Base-by-base conservation (phyloP, 2,329 filamentous ascomycete genomes). In the Teratosphaeria destructans region DNA sequence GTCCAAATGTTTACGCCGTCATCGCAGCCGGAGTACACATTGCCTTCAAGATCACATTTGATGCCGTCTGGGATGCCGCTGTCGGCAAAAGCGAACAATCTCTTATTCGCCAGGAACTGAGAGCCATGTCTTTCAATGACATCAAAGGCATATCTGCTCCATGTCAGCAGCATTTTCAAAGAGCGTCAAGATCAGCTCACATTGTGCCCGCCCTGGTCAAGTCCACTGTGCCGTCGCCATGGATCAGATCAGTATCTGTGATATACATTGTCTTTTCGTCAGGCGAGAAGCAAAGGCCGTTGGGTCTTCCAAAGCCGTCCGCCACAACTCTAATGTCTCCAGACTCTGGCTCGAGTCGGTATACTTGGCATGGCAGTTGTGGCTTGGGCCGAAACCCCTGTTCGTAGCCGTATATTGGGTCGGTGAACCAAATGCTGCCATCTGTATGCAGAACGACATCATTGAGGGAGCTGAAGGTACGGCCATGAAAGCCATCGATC, bases 341-440 rank as follows among this genome's bases (percentile, higher is more conserved):
- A 0, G 78, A 83, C 0, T 62, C 65, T 1, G 78, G 76, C 53
- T 82, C 77, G 54, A 80, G 79, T 2, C 82, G 77, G 66, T 85
- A 85, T 0, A 85, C 81, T 65, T 86, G 83, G 60, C 79, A 81
- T 4, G 76, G 80, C 11, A 85, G 67, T 0, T 77, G 78, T 0
- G 82, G 82, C 5, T 69, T 63, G 0, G 79, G 79, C 0, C 83
- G 76, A 64, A 86, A 85, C 27, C 81, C 75, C 66, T 86, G 83
- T 52, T 81, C 74, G 61, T 76, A 81, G 3, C 82, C 84, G 63
- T 86, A 86, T 7, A 79, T 75, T 0, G 81, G 79, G 60, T 87
- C 84, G 1, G 83, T 86, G 65, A 87, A 86, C 74, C 84, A 87
- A n/a, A 86, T 72, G 29, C 82, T 78, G n/a, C 77, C 76, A 59